These are phyloP conservation scores for Hypholoma sublateritium DNA, from an alignment of 768 basidiomycete genomes.

Conservation along the genomic window DNA sequence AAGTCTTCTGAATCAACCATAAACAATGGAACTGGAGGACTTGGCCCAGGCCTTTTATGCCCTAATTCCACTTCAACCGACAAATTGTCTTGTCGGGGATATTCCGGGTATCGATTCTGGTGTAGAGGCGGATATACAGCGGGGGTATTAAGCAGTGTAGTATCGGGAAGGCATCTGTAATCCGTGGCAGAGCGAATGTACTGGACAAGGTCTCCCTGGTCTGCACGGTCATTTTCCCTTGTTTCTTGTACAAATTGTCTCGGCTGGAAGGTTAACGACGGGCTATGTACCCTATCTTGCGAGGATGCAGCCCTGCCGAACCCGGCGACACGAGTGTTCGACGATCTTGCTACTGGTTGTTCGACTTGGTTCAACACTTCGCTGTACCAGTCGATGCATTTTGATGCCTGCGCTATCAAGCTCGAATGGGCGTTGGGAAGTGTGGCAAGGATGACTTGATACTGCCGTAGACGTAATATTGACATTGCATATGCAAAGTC, in stretches of 20 bases:
- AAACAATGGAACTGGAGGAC: not conserved
- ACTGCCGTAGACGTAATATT: constrained; percentile 35
- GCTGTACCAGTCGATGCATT: constrained; percentile 45
- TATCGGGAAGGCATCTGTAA: not conserved
- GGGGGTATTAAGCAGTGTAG: not conserved
- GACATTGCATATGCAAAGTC: constrained; percentile 46
- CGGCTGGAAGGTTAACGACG: not conserved
- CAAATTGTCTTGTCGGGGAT: not conserved
- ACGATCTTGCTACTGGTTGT: not conserved
- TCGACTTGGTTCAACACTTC: constrained; percentile 30
- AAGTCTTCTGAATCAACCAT: not conserved
- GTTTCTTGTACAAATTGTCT: not conserved
- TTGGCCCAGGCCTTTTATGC: not conserved
- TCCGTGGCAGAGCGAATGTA: not conserved
- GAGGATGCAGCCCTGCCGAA: not conserved
- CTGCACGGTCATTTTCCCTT: not conserved
- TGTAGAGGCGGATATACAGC: not conserved
- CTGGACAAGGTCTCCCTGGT: not conserved
- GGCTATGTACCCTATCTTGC: no score
- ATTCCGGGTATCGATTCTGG: not conserved
- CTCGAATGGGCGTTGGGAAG: constrained; percentile 34
- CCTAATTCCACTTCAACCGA: not conserved
- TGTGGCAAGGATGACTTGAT: constrained; percentile 39
- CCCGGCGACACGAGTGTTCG: not conserved
- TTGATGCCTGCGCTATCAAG: constrained; percentile 47